phyloP scores from a whole-genome alignment of 169 alveolate genomes.

The Plasmodium malariae region DNA sequence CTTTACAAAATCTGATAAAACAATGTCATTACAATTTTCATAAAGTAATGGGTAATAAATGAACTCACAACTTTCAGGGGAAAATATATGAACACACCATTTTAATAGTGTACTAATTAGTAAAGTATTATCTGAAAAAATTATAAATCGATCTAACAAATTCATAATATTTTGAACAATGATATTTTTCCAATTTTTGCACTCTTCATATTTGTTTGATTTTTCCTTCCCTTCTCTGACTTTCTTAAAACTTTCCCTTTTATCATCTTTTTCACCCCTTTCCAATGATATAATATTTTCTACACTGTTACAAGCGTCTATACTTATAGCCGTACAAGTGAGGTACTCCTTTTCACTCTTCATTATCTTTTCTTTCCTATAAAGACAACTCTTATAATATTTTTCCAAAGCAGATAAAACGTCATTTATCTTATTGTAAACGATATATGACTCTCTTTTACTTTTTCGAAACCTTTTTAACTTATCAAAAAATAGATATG shows the following conservation, averaged over 20 bases:
- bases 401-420: constrained; percentile 32
- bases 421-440: constrained; percentile 24
- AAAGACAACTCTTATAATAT: constrained; percentile 22
- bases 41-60: constrained; percentile 28
- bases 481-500: constrained; percentile 42
- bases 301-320: not conserved
- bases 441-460: constrained; percentile 42
- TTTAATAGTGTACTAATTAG: constrained; percentile 32
- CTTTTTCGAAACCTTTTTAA: constrained; percentile 27
- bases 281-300: too few relatives aligned
- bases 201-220: not conserved
- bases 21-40: constrained; percentile 25
- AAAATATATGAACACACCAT: constrained; percentile 47
- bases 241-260: not conserved
- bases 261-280: too few relatives aligned
- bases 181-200: not conserved
- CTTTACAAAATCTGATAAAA: constrained; percentile 50
- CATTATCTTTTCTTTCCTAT: not conserved
- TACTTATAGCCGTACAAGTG: not conserved
- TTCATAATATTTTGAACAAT: constrained; percentile 37
- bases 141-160: constrained; percentile 36
- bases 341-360: not conserved
- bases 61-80: constrained; percentile 21
- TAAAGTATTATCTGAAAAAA: constrained; percentile 25
- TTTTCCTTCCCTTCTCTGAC: not conserved